These are phyloP conservation scores for Pulicaria dysenterica DNA, from an alignment of 129 eudicot genomes.

Conservation along the genomic window DNA sequence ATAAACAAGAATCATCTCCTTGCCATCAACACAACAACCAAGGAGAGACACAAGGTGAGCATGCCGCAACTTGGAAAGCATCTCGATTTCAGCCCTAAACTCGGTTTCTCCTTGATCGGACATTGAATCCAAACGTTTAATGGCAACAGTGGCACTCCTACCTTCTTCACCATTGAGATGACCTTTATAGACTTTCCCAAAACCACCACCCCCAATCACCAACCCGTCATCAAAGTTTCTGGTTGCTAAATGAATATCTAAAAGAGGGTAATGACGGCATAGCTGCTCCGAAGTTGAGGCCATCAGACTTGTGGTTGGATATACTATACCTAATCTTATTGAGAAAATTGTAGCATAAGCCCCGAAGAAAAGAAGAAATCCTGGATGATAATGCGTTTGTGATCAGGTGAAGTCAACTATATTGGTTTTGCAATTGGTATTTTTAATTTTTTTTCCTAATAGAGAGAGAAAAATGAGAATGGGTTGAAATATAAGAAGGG, in stretches of 20 bases:
- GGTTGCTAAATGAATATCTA: constrained; percentile 22
- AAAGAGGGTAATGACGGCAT: constrained; percentile 25
- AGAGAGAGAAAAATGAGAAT: too few relatives aligned
- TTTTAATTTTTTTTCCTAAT: too few relatives aligned
- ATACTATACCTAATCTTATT: neutral
- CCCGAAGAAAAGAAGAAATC: neutral
- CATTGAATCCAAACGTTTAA: constrained; percentile 25
- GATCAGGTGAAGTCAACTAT: neutral
- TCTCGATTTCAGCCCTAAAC: constrained; percentile 21
- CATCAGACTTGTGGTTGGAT: neutral
- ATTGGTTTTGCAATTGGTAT: neutral
- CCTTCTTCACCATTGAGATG: neutral
- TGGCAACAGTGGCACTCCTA: constrained; percentile 1
- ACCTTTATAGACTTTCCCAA: constrained; percentile 30
- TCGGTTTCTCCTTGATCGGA: constrained; percentile 23
- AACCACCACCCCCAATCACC: constrained; percentile 26
- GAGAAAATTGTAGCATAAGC: neutral
- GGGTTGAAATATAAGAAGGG: too few relatives aligned
- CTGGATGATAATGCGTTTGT: neutral
- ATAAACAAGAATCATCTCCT: constrained; percentile 15
- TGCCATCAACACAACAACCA: constrained; percentile 5
- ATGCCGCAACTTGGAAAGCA: constrained; percentile 22
- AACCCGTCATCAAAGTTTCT: constrained; percentile 8
- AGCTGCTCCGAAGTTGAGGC: constrained; percentile 4
- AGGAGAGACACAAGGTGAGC: constrained; percentile 13